A percentile compares a stretch with the other conserved stretches of the same genome.
Evolutionary conservation across 176 grass and related monocot genomes (phyloP).

Genomic region (Oryza rufipogon): DNA sequence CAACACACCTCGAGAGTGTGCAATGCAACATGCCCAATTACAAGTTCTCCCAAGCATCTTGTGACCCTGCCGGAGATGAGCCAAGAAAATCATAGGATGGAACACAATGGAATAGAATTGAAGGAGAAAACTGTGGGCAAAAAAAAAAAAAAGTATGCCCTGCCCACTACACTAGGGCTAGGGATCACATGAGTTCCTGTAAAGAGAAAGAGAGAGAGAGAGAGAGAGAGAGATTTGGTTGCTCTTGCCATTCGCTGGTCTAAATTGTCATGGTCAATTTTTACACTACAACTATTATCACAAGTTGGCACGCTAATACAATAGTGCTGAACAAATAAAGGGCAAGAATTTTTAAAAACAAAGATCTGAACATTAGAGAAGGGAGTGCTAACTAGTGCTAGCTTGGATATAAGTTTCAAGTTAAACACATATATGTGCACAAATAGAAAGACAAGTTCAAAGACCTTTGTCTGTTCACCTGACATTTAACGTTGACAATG

Average conservation of each 20-base stretch:
- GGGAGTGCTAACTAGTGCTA: too few species aligned
- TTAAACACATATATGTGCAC: neutral
- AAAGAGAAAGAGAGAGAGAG: neutral
- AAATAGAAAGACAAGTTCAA: neutral
- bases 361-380: neutral
- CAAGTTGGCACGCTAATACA: neutral
- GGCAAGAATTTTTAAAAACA: neutral
- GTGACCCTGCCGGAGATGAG: conserved; percentile 51
- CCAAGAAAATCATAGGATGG: conserved; percentile 10
- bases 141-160: conserved; percentile 25
- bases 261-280: conserved; percentile 25
- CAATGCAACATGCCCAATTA: conserved; percentile 41
- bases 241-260: conserved; percentile 7
- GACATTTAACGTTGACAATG: neutral
- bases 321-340: neutral
- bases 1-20: conserved; percentile 28
- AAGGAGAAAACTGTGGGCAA: conserved; percentile 11
- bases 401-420: neutral
- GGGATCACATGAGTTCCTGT: conserved; percentile 44
- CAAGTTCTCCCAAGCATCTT: conserved; percentile 56
- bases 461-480: neutral
- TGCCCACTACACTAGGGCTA: conserved; percentile 42
- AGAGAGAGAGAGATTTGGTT: conserved; percentile 4
- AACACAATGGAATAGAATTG: conserved; percentile 32
- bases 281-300: neutral